These are phyloP conservation scores for Daphne laureola DNA, from an alignment of 441 rosid genomes.

Conservation along the genomic window DNA sequence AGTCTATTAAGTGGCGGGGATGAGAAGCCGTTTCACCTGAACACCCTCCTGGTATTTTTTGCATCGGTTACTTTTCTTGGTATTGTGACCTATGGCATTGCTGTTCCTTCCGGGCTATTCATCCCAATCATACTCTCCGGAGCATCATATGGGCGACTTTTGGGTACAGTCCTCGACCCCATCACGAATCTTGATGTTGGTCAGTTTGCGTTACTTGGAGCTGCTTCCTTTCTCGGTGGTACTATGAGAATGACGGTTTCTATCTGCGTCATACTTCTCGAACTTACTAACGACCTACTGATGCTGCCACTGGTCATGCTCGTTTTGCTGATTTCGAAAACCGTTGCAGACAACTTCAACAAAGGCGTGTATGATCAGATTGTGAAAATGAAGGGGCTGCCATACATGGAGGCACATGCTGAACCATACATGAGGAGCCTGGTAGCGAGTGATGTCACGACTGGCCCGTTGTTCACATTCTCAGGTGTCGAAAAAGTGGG, in stretches of 20 bases:
- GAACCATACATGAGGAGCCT: slow-evolving; percentile 60
- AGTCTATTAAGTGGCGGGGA: slow-evolving; percentile 41
- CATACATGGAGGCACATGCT: slow-evolving; percentile 64
- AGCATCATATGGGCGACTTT: slow-evolving; percentile 58
- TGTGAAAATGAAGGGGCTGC: slow-evolving; percentile 60
- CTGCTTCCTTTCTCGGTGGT: slow-evolving; percentile 72
- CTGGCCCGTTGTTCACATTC: slow-evolving; percentile 50
- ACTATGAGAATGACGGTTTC: slow-evolving; percentile 85
- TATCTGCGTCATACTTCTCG: slow-evolving; percentile 60
- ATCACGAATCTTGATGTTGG: slow-evolving; percentile 51
- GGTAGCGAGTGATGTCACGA: slow-evolving; percentile 45
- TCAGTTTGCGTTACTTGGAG: slow-evolving; percentile 60
- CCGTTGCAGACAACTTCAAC: slow-evolving; percentile 62
- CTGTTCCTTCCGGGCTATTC: slow-evolving; percentile 77
- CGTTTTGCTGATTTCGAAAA: slow-evolving; percentile 60
- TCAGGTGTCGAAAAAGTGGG: slow-evolving; percentile 53
- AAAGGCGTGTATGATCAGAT: slow-evolving; percentile 66
- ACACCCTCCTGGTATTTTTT: slow-evolving; percentile 48
- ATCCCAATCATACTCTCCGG: slow-evolving; percentile 73
- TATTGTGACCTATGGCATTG: slow-evolving; percentile 68
- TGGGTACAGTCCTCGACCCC: slow-evolving; percentile 40
- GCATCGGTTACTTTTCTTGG: slow-evolving; percentile 50
- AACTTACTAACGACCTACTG: slow-evolving; percentile 52
- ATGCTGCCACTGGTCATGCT: slow-evolving; percentile 67
- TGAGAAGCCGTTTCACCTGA: slow-evolving; percentile 42